Conservation (phyloP, 163 green algal species). For the Chlamydomonas reinhardtii region DNA sequence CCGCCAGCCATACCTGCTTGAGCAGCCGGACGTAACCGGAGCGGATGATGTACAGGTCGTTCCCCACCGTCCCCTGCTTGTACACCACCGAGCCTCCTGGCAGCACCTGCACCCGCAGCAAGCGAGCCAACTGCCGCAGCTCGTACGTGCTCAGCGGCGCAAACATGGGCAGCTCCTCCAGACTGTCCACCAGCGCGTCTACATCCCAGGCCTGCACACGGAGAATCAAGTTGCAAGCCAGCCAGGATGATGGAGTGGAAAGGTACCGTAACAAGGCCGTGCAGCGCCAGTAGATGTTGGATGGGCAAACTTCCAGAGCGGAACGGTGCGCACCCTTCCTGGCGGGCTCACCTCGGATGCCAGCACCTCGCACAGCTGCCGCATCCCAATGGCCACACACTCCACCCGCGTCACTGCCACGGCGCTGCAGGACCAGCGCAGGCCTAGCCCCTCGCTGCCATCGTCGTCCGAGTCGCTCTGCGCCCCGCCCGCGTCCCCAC, state of each 20-base stretch:
- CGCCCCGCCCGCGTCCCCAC: too few relatives aligned
- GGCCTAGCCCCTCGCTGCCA: background rate
- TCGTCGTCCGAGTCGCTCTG: background rate
- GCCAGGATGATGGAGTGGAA: too few relatives aligned
- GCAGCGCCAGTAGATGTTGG: too few relatives aligned
- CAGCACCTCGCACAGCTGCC: slow-evolving; percentile 15
- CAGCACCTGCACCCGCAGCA: slow-evolving; percentile 12
- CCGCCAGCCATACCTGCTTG: background rate
- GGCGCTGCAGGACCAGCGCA: slow-evolving; percentile 31
- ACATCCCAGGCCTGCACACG: slow-evolving; percentile 24
- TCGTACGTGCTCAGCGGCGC: slow-evolving; percentile 16
- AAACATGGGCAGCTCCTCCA: slow-evolving; percentile 51
- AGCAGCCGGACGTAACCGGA: slow-evolving; percentile 50
- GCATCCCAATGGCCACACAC: slow-evolving; percentile 15
- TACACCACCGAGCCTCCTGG: slow-evolving; percentile 39
- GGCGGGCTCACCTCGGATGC: background rate
- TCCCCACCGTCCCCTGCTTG: slow-evolving; percentile 39
- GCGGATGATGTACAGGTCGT: slow-evolving; percentile 47
- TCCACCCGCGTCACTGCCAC: slow-evolving; percentile 22
- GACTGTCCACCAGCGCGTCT: slow-evolving; percentile 21
- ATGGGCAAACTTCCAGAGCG: too few relatives aligned
- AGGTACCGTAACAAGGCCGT: too few relatives aligned
- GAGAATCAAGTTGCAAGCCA: too few relatives aligned
- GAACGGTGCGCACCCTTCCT: too few relatives aligned
- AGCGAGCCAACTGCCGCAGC: slow-evolving; percentile 33